Evolutionary conservation across 768 basidiomycete species (phyloP).

Genomic region (Trametes coccinea): DNA sequence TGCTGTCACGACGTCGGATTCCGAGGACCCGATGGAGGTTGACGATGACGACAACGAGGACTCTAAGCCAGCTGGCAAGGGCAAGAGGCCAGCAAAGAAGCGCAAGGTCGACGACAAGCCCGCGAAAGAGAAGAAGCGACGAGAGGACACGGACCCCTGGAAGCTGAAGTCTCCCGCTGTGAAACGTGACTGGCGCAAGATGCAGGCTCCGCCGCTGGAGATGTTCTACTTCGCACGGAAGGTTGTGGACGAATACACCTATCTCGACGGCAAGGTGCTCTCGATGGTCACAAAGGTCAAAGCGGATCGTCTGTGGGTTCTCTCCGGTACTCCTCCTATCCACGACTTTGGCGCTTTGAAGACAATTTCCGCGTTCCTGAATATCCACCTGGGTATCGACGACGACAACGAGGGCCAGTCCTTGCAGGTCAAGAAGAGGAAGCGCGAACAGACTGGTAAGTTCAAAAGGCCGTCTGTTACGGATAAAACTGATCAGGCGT

Average conservation of each 20-base stretch:
- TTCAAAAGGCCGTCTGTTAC: neutral
- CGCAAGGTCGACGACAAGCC: slow-evolving; percentile 40
- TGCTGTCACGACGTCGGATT: slow-evolving; percentile 22
- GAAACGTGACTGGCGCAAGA: slow-evolving; percentile 70
- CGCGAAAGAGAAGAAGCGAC: slow-evolving; percentile 59
- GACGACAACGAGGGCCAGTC: slow-evolving; percentile 78
- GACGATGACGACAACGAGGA: slow-evolving; percentile 23
- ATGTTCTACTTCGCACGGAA: slow-evolving; percentile 90
- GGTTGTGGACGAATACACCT: slow-evolving; percentile 94
- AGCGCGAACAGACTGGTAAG: slow-evolving; percentile 80
- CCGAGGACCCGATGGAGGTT: slow-evolving; percentile 27
- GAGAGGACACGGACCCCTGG: slow-evolving; percentile 74
- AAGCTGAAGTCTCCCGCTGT: slow-evolving; percentile 64
- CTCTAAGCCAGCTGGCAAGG: slow-evolving; percentile 18
- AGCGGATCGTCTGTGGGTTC: slow-evolving; percentile 85
- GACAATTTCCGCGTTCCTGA: slow-evolving; percentile 85
- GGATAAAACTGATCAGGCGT: slow-evolving; percentile 13
- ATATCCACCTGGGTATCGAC: slow-evolving; percentile 88
- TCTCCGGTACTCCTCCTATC: slow-evolving; percentile 95
- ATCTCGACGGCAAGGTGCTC: slow-evolving; percentile 78
- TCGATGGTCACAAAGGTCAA: slow-evolving; percentile 75
- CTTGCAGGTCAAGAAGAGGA: slow-evolving; percentile 74
- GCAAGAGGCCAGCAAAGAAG: slow-evolving; percentile 39
- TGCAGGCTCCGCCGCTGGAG: slow-evolving; percentile 84
- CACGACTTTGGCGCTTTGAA: slow-evolving; percentile 89